Base-by-base conservation (phyloP, 139 green algal genomes). In the Edaphochlamys debaryana region DNA sequence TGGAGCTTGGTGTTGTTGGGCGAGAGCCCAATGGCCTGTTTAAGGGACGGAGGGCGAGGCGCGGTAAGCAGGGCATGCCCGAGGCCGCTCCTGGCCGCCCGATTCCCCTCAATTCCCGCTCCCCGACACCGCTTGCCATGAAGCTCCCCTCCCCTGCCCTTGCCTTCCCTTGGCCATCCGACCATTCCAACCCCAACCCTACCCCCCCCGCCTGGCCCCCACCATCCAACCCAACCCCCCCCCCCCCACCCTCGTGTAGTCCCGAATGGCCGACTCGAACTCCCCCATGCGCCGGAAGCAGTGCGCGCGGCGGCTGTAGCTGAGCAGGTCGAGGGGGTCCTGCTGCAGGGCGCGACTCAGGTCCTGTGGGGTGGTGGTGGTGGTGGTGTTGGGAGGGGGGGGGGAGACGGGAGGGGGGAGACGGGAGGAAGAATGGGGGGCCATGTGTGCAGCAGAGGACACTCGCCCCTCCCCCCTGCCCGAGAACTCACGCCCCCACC, bases 231-330 rank as follows among this genome's bases (percentile, higher is more conserved):
- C n/a, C n/a, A n/a, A n/a, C n/a, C n/a, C n/a, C n/a, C n/a, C n/a
- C n/a, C n/a, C 19, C 66, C 37, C 32, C 76, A 76, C 78, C 66
- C 50, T 38, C 4, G 71, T 87, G 83, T 96, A 97, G 87, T 98
- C 95, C 3, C 79, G 79, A 20, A 91, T 89, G 19, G 94, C 95
- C 20, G 72, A 79, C 45, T 90, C 85, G 75, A 90, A 96, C 45
- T 90, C 85, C 25, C 93, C 86, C 63, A 96, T 64, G 85, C 95
- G 94, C 37, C 95, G 85, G 69, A 91, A 68, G 60, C 60, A 80
- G 69, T 85, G 81, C 42, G 74, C 81, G 37, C 86, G 74, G 40
- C 81, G 79, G 7, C 67, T 71, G 63, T 72, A 84, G 54, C 67
- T 85, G 48, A 84, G 42, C 27, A 69, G 67, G 38, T 90, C 85